Percentiles rank a stretch among this genome's conserved stretches.
Evolutionary conservation across 352 stramenopile genomes (phyloP).

Genomic region (Phytophthora aleatoria): DNA sequence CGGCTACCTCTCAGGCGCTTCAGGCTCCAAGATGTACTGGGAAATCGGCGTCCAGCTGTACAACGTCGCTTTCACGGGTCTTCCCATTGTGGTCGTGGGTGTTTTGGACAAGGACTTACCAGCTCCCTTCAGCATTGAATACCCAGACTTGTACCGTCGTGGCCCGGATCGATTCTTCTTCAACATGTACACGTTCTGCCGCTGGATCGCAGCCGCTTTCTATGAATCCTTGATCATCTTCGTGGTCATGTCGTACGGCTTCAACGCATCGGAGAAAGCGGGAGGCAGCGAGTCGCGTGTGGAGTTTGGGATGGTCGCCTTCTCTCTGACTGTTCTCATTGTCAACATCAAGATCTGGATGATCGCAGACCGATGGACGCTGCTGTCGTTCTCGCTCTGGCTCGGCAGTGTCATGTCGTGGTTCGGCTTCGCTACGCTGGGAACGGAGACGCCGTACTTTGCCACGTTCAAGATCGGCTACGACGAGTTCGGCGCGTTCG

Average conservation of each 20-base stretch:
- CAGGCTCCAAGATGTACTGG: conserved; percentile 87
- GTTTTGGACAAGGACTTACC: conserved; percentile 88
- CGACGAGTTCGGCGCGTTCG: conserved; percentile 78
- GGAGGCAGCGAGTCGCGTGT: conserved; percentile 75
- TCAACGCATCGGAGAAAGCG: conserved; percentile 63
- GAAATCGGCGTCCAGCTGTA: conserved; percentile 90
- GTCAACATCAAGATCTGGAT: conserved; percentile 95
- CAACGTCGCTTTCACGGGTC: conserved; percentile 94
- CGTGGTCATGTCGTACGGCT: conserved; percentile 78
- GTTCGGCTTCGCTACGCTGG: conserved; percentile 68
- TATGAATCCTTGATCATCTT: conserved; percentile 86
- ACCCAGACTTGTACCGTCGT: conserved; percentile 75
- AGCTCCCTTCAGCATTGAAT: conserved; percentile 74
- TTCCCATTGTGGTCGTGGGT: conserved; percentile 91
- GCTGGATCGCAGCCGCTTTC: conserved; percentile 79
- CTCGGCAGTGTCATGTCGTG: conserved; percentile 69
- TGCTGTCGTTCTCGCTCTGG: conserved; percentile 62
- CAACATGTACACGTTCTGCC: conserved; percentile 78
- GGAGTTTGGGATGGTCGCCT: conserved; percentile 88
- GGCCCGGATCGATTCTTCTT: conserved; percentile 76
- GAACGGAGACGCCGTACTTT: conserved; percentile 63
- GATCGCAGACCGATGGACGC: conserved; percentile 82
- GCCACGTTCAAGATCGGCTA: conserved; percentile 74
- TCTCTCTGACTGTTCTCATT: conserved; percentile 93
- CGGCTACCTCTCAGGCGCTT: conserved; percentile 93